phyloP scores from a whole-genome alignment of 805 yeast genomes.

The Sungouiozyma ichnusensis region DNA sequence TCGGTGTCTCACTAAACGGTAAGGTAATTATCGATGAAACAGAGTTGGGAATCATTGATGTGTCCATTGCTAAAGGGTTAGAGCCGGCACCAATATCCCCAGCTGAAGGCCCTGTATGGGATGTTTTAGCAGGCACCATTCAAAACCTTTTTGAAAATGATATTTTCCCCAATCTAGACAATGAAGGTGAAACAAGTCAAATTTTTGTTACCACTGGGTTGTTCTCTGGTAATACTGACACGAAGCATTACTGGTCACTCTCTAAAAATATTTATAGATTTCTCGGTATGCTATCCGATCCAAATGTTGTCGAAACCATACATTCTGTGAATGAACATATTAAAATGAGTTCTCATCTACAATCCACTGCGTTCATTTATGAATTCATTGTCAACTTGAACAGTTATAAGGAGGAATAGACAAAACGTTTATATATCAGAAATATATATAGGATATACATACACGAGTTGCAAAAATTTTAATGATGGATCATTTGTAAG shows the following conservation, averaged over 20 bases:
- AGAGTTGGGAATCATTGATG: conserved; percentile 23
- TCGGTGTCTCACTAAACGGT: conserved; percentile 33
- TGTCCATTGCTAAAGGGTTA: conserved; percentile 14
- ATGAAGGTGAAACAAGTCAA: conserved; percentile 10
- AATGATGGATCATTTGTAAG: not conserved
- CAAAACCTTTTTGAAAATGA: conserved; percentile 47
- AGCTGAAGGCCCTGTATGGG: conserved; percentile 30
- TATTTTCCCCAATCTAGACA: conserved; percentile 20
- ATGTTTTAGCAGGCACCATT: conserved; percentile 39
- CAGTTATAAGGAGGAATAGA: conserved; percentile 10
- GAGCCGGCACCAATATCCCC: conserved; percentile 36
- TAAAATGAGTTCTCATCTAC: conserved; percentile 47
- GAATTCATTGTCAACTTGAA: conserved; percentile 33
- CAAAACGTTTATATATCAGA: not conserved
- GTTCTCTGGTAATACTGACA: conserved; percentile 54
- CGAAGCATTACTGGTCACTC: conserved; percentile 47
- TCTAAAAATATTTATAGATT: conserved; percentile 46
- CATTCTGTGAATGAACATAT: conserved; percentile 61
- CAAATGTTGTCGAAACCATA: conserved; percentile 23
- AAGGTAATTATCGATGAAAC: conserved; percentile 18
- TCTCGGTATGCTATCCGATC: conserved; percentile 15
- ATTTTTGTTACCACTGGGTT: conserved; percentile 37
- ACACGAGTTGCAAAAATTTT: not conserved
- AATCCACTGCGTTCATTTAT: conserved; percentile 45
- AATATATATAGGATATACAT: not conserved